These are phyloP conservation scores for Colletotrichum eremochloae DNA, from an alignment of 2,329 filamentous ascomycete genomes.

Conservation along the genomic window DNA sequence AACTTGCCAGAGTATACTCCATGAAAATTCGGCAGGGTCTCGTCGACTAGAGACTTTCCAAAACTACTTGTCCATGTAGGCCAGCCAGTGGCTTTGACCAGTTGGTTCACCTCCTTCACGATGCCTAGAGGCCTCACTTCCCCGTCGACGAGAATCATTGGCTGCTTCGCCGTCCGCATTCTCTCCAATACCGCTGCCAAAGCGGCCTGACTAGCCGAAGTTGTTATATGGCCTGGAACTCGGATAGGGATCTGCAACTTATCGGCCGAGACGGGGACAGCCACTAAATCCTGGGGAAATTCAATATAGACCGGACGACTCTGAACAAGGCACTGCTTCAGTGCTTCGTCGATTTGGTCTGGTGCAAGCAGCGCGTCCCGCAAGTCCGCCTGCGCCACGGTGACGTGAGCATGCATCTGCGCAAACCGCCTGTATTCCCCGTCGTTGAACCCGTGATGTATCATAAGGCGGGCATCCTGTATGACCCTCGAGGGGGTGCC, in stretches of 20 bases:
- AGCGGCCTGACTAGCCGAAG: conserved; percentile 46
- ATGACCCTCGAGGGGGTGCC: conserved; percentile 61
- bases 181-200: conserved; percentile 54
- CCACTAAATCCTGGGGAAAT: conserved; percentile 67
- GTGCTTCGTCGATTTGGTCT: conserved; percentile 63
- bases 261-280: conserved; percentile 49
- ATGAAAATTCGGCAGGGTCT: conserved; percentile 21
- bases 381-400: conserved; percentile 62
- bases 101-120: conserved; percentile 6
- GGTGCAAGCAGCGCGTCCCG: conserved; percentile 60
- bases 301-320: conserved; percentile 70
- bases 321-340: conserved; percentile 64
- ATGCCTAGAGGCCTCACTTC: conserved; percentile 17
- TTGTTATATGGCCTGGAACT: conserved; percentile 37
- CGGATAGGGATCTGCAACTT: conserved; percentile 48
- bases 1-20: conserved; percentile 21
- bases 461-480: conserved; percentile 57
- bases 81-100: conserved; percentile 23
- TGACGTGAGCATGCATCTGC: conserved; percentile 63
- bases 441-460: conserved; percentile 70
- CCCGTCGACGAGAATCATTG: conserved; percentile 26
- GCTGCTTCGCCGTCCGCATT: conserved; percentile 50
- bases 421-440: conserved; percentile 63
- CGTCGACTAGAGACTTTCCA: conserved; percentile 26
- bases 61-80: conserved; percentile 24